Conservation (phyloP, 2,329 filamentous ascomycete genomes). For the Orbilia blumenaviensis region DNA sequence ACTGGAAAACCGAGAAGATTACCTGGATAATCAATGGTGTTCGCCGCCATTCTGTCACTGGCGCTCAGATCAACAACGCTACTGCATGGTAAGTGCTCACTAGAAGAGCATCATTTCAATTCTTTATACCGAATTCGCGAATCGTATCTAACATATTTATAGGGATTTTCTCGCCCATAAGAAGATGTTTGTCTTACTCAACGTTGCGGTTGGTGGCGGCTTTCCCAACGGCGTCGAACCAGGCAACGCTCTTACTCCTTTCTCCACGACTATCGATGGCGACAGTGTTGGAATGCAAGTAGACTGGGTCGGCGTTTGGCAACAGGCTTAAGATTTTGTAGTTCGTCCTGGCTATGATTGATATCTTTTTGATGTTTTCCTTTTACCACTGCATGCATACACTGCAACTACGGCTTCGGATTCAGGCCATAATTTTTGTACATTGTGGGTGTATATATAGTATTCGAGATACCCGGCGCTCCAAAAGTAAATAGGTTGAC, state of each 20-base stretch:
- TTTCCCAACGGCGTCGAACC: conserved; percentile 60
- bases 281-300: conserved; percentile 60
- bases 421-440: too few species aligned
- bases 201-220: conserved; percentile 62
- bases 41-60: conserved; percentile 57
- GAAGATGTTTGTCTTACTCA: conserved; percentile 61
- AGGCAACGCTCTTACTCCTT: conserved; percentile 59
- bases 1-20: conserved; percentile 59
- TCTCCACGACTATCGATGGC: conserved; percentile 59
- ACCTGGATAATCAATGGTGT: conserved; percentile 61
- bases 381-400: background rate
- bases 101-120: background rate
- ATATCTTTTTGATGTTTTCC: background rate
- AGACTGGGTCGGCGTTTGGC: conserved; percentile 61
- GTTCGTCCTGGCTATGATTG: too few species aligned
- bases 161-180: conserved; percentile 59
- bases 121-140: background rate
- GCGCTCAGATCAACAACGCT: conserved; percentile 56
- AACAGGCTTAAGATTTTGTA: conserved; percentile 2
- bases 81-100: conserved; percentile 25
- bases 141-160: conserved; percentile 19
- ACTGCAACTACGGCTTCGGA: background rate
- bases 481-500: too few species aligned
- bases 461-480: too few species aligned
- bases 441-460: too few species aligned